Evolutionary conservation across 2,329 filamentous ascomycete genomes (phyloP), one percentile per base, ranked within the genome.

Genomic region (Ramularia endophylla): DNA sequence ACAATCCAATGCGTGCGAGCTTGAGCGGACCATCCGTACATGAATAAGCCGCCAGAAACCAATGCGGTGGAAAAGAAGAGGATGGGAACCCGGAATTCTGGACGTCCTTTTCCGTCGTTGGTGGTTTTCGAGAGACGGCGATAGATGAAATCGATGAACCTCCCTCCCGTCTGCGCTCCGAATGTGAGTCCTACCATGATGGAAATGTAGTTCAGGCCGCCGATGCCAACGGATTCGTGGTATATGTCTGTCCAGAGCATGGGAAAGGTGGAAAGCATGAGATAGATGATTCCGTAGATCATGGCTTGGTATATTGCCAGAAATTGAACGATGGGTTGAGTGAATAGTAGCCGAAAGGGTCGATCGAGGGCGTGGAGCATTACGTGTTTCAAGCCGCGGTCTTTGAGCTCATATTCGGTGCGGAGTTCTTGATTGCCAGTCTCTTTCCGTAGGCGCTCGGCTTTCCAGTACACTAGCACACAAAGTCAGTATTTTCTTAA

Each of bases 11-110:
- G n/a, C n/a, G n/a, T 34, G 13, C 28, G 55, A 12, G 67, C 62
- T 32, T 78, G 62, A 0, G 74, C 74, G 2, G 69, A 65, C 74
- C 75, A 80, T 15, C 75, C 76, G 52, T 78, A 80, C 62, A 70
- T 70, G 50, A 78, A 73, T 1, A 80, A 62, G 8, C 73, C 70
- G 13, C 68, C 53, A 0, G 76, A 73, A 2, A 78, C 66, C 4
- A 75, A 58, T 1, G 75, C 51, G 0, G 67, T 65, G 1, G 72
- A 71, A 12, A 72, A 60, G 41, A 77, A 70, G 61, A 81, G 72
- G 0, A 72, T 62, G 0, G 74, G 72, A 1, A 68, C 56, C 12
- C 66, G 63, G 32, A 62, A 68, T 38, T 69, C 66, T 3, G 65
- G 61, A 3, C 55, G 51, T 3, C 62, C 65, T 13, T 52, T 44